Percentiles rank a stretch among this genome's conserved stretches.
These are phyloP conservation scores for Orbilia javanica DNA, from an alignment of 2,329 filamentous ascomycete genomes.

Conservation along the genomic window DNA sequence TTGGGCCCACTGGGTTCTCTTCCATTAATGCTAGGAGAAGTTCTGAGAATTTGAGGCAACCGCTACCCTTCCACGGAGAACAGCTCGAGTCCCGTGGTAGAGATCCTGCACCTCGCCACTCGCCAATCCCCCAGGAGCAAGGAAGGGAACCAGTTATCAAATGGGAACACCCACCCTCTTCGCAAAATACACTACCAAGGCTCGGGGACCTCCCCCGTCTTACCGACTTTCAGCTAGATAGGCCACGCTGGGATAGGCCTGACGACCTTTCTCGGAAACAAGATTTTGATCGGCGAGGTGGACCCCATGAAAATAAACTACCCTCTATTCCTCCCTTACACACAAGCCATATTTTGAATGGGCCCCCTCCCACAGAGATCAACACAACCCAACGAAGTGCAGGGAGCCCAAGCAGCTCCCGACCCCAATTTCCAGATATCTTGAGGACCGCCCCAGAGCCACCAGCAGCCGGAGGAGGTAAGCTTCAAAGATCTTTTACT, in stretches of 20 bases:
- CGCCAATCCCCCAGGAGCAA: slow-evolving; percentile 39
- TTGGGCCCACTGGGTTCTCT: slow-evolving; percentile 34
- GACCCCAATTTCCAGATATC: slow-evolving; percentile 49
- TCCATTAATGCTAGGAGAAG: slow-evolving; percentile 50
- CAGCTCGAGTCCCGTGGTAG: slow-evolving; percentile 35
- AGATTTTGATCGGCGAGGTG: slow-evolving; percentile 45
- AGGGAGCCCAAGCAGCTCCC: slow-evolving; percentile 47
- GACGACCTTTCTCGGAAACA: slow-evolving; percentile 50
- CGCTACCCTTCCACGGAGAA: slow-evolving; percentile 23
- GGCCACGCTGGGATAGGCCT: slow-evolving; percentile 47
- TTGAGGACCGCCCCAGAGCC: slow-evolving; percentile 53
- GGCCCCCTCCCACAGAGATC: slow-evolving; percentile 31
- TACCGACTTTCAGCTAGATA: slow-evolving; percentile 47
- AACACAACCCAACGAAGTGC: slow-evolving; percentile 44
- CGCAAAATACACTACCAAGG: slow-evolving; percentile 41
- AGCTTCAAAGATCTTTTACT: slow-evolving; percentile 55
- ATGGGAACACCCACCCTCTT: slow-evolving; percentile 42
- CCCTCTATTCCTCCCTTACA: slow-evolving; percentile 53
- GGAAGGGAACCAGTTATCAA: slow-evolving; percentile 36
- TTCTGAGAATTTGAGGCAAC: slow-evolving; percentile 45
- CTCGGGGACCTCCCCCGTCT: slow-evolving; percentile 50
- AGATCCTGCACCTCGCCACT: slow-evolving; percentile 36
- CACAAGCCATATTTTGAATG: slow-evolving; percentile 48
- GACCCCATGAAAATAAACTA: slow-evolving; percentile 47
- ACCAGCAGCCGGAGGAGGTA: slow-evolving; percentile 52